Base-by-base conservation (phyloP, 2,329 filamentous ascomycete genomes). In the Dichotomopilus funicola region DNA sequence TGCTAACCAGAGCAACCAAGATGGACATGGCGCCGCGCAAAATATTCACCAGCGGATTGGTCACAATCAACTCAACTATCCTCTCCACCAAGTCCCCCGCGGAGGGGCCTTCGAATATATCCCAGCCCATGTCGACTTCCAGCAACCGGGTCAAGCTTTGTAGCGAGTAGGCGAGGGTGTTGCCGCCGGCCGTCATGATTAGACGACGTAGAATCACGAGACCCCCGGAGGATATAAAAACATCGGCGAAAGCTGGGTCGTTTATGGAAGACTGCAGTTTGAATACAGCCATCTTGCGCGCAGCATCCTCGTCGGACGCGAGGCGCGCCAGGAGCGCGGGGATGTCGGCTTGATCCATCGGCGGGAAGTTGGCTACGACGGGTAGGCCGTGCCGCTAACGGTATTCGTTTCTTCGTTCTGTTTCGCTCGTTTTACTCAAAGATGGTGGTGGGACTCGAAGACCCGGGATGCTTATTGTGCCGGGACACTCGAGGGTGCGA, bases 71-170 rank as follows among this genome's bases (percentile, higher is more conserved):
- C 70, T 96, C 88, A 64, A 97, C 91, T 59, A 96, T 84, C 76
- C 82, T 76, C 71, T 86, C 83, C 43, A 86, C 83, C 50, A 92
- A 75, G 65, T 89, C 87, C 56, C 83, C 78, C 12, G 82, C 75
- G 5, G 76, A 75, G 13, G 79, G 72, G 1, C 79, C 77, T 65
- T 88, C 85, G 65, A 91, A 88, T 58, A 88, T 83, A 61, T 97
- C 91, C 94, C 94, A 99, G 57, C 94, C 94, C 81, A 96, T 96
- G 73, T 97, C 94, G 41, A 97, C 88, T 73, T 99, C 94, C 59
- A 99, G 78, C 58, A 99, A 74, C 55, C 91, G 83, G 55, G 86
- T 89, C 65, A 97, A 80, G 65, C 89, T 94, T 63, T 95, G 92
- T 58, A 99, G 78, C 59, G 91, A 89, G 73, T 99, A 99, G 58